These are phyloP conservation scores for Pyrenopolyporus hunteri DNA, from an alignment of 495 filamentous ascomycete genomes.

Conservation along the genomic window DNA sequence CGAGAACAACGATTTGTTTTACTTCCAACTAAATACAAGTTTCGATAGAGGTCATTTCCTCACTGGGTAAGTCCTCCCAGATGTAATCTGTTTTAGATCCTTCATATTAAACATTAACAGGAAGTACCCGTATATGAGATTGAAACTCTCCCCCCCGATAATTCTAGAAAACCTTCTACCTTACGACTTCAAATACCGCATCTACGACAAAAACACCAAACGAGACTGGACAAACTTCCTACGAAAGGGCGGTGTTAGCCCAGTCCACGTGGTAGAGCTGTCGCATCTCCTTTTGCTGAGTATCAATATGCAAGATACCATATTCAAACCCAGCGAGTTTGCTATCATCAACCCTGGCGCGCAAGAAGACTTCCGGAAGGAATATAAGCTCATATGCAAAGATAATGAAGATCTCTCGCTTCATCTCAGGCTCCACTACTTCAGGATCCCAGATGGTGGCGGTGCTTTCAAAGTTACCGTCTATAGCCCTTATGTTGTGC, in stretches of 20 bases:
- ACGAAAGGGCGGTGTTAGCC: constrained; percentile 92
- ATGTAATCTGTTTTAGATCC: not conserved
- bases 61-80: constrained; percentile 59
- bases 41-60: constrained; percentile 82
- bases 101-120: constrained; percentile 53
- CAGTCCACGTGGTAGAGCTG: constrained; percentile 94
- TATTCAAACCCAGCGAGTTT: constrained; percentile 94
- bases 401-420: constrained; percentile 80
- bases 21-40: constrained; percentile 89
- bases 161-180: constrained; percentile 94
- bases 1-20: constrained; percentile 86
- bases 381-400: constrained; percentile 77
- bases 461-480: constrained; percentile 95
- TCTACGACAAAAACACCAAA: constrained; percentile 96
- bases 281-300: constrained; percentile 92
- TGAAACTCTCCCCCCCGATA: constrained; percentile 87
- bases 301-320: constrained; percentile 93
- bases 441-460: constrained; percentile 87
- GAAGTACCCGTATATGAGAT: constrained; percentile 91
- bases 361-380: constrained; percentile 86
- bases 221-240: constrained; percentile 99
- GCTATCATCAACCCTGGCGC: constrained; percentile 91
- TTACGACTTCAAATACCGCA: constrained; percentile 98
- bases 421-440: constrained; percentile 88
- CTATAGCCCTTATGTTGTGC: constrained; percentile 88